Evolutionary conservation across 257 asterid species (phyloP).

Genomic region (Solanum medicagineum): DNA sequence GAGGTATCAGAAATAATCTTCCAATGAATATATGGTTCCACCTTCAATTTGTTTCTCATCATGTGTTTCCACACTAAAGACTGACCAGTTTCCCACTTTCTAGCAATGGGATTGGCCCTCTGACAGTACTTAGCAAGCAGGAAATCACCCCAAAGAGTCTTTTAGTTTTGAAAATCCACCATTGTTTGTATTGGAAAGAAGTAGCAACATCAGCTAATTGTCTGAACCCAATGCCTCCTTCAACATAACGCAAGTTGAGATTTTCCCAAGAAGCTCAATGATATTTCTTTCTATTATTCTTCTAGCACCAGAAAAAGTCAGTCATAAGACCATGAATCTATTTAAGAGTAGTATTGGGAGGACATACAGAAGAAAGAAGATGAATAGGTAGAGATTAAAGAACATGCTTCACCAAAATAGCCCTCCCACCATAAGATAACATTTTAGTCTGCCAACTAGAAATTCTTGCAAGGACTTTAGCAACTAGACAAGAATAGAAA

Average conservation of each 20-base stretch:
- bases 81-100: neutral
- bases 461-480: rapidly evolving
- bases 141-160: neutral
- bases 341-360: neutral
- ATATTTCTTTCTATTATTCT: neutral
- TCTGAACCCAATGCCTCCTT: neutral
- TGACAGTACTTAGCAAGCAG: neutral
- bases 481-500: too few relatives aligned
- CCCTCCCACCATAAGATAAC: rapidly evolving
- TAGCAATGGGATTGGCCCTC: neutral
- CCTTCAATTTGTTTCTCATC: neutral
- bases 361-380: rapidly evolving
- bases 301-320: neutral
- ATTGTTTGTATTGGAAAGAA: neutral
- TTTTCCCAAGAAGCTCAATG: neutral
- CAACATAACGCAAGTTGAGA: rapidly evolving
- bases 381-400: too few relatives aligned
- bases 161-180: neutral
- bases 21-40: rapidly evolving
- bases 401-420: too few relatives aligned
- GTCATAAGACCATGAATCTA: rapidly evolving
- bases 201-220: neutral
- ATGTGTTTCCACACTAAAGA: neutral
- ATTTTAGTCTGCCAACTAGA: rapidly evolving
- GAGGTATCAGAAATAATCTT: rapidly evolving